A percentile compares a stretch with the other conserved stretches of the same genome.
Conservation (phyloP, 805 yeast genomes). For the Teunomyces atbi region DNA sequence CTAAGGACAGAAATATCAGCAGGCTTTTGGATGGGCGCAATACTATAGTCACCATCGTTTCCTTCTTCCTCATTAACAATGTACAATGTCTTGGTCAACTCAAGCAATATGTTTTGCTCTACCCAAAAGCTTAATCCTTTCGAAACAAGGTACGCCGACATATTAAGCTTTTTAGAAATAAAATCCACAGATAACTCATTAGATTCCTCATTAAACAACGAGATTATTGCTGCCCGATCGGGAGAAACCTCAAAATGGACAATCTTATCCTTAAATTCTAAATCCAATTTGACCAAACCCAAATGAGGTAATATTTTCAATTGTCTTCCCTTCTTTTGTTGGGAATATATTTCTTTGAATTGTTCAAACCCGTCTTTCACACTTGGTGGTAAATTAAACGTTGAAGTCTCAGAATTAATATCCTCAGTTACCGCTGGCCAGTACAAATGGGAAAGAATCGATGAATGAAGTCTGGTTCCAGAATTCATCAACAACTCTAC, state of each 20-base stretch:
- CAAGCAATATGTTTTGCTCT: constrained; percentile 50
- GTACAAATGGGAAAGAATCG: constrained; percentile 70
- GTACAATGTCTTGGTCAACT: constrained; percentile 31
- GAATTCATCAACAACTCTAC: constrained; percentile 28
- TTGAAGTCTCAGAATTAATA: constrained; percentile 25
- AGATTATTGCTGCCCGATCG: constrained; percentile 64
- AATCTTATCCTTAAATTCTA: constrained; percentile 43
- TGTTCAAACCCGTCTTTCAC: constrained; percentile 41
- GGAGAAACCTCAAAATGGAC: constrained; percentile 55
- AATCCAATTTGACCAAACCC: constrained; percentile 61
- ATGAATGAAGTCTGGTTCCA: constrained; percentile 43
- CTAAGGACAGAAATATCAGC: constrained; percentile 17
- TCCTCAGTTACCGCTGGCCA: constrained; percentile 65
- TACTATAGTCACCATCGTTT: not conserved
- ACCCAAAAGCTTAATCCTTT: constrained; percentile 61
- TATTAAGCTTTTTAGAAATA: constrained; percentile 34
- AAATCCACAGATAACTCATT: constrained; percentile 32
- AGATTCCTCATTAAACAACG: constrained; percentile 40
- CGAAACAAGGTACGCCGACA: constrained; percentile 41
- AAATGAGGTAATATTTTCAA: constrained; percentile 55
- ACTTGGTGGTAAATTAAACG: constrained; percentile 48
- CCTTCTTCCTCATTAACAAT: constrained; percentile 38
- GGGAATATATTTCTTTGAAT: constrained; percentile 45
- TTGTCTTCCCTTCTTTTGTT: constrained; percentile 54
- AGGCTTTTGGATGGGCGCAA: not conserved